Base-by-base conservation (phyloP, 805 yeast genomes). In the Metschnikowia cerradonensis region DNA sequence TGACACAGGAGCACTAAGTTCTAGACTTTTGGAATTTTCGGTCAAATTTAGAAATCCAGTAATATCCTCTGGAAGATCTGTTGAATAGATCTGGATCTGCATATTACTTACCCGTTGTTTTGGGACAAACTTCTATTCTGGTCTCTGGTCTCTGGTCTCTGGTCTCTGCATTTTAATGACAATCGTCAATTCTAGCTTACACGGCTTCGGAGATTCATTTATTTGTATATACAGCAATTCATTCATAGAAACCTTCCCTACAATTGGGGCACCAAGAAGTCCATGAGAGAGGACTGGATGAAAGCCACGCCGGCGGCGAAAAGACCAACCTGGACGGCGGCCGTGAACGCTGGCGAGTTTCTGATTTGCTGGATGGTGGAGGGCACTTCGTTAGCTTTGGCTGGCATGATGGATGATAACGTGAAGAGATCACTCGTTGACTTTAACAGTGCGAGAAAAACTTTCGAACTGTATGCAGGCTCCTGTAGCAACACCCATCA, bases 271-370 rank as follows among this genome's bases (percentile, higher is more conserved):
- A 86, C 90, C 72, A 87, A 71, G 81, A 84, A 80, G 51, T 86
- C 92, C 88, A 85, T 84, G 62, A 85, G 70, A 59, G 91, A 86
- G 44, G 90, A 84, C 72, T 84, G 89, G 59, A 88, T 80, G 67
- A 87, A 80, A 22, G 82, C 81, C 58, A 86, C 87, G 66, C 94
- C 94, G 44, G 86, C 73, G 51, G 79, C 80, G 62, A 88, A 87
- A 54, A 86, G 73, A 37, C 75, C 76, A 52, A 79, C 81, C 68
- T 87, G 86, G 41, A 86, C 66, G 45, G 81, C 76, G 49, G 86
- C 73, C 51, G 89, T 82, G 73, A 75, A 86, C 14, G 76, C 77
- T 54, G 94, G 94, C 42, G 84, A 70, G 57, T 78, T 77, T 57
- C 73, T 82, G 69, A 87, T 72, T 56, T 80, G 73, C 63, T 80